Base-by-base conservation (phyloP, 371 early-diverging fungal genomes). In the Mycotypha africana region DNA sequence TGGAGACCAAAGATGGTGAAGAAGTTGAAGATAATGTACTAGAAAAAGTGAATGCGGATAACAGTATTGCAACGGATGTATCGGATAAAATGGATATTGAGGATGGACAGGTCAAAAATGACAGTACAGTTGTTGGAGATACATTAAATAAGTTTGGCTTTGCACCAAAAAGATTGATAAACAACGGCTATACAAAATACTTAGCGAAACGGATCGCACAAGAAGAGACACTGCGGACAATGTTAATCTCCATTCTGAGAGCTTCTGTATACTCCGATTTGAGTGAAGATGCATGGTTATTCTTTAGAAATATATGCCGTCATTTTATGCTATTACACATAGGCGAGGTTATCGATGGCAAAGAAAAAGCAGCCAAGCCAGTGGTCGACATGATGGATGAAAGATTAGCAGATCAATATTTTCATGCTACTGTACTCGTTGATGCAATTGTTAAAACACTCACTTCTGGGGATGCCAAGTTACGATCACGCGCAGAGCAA, bases 371-470 rank as follows among this genome's bases (percentile, higher is more conserved):
- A 2, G 58, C 54, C 23, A 76, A 78, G 34, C 64, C 63, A 1
- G 51, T 66, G 14, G 57, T 70, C 7, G 70, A 70, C 51, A 75
- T 60, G 69, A 60, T 72, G 70, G 67, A 58, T 32, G 65, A 78
- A 57, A 50, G 65, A 6, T 35, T 68, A 11, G 53, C 65, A 7
- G 70, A 68, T 23, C 66, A 67, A 26, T 57, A 67, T 21, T 46
- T 78, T 34, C 82, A 80, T 35, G 75, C 72, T n/a, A 81, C 75
- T 4, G 65, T 81, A 21, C 74, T 93, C 40, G 80, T 92, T 3
- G 88, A 89, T 14, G 86, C 90, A 0, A 67, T 95, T 21, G 86
- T 93, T 6, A 79, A 87, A 17, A 78, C 80, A 8, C 84, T 92
- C 39, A 76, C 91, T 0, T 82, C 86, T 2, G 86, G 85, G 42